Evolutionary conservation across 1,284 basidiomycete genomes (phyloP).

Genomic region (Schizopora paradoxa): DNA sequence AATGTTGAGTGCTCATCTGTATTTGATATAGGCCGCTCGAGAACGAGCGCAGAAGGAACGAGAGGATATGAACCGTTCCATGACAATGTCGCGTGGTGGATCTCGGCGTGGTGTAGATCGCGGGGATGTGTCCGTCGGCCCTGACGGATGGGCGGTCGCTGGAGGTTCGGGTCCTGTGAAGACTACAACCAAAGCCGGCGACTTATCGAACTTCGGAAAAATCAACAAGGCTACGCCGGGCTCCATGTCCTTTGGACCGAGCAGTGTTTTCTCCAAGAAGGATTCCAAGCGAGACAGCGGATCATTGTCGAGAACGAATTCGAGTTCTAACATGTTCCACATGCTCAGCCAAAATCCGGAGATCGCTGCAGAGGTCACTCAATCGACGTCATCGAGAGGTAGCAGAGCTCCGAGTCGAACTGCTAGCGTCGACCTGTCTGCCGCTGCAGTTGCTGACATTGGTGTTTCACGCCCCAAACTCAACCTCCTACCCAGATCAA

Average conservation of each 20-base stretch:
- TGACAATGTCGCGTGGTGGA: constrained; percentile 69
- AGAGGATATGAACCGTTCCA: constrained; percentile 45
- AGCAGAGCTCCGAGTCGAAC: constrained; percentile 46
- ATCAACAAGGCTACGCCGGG: constrained; percentile 56
- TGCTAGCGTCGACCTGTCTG: constrained; percentile 42
- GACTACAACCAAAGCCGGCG: constrained; percentile 75
- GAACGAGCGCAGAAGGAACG: constrained; percentile 68
- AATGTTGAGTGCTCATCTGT: constrained; percentile 9
- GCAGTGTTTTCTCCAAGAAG: constrained; percentile 71
- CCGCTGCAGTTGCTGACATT: constrained; percentile 32
- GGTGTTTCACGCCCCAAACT: constrained; percentile 67
- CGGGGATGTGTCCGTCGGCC: constrained; percentile 43
- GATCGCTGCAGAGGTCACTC: constrained; percentile 41
- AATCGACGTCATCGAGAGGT: constrained; percentile 29
- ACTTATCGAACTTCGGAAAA: constrained; percentile 85
- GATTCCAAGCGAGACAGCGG: constrained; percentile 51
- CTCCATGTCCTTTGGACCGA: constrained; percentile 68
- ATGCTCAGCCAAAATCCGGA: constrained; percentile 62
- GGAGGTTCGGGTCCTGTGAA: constrained; percentile 50
- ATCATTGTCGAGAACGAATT: constrained; percentile 72
- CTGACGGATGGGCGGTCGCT: constrained; percentile 89
- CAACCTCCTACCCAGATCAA: constrained; percentile 57
- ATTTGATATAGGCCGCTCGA: constrained; percentile 47
- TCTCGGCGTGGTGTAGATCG: constrained; percentile 86
- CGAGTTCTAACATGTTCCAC: constrained; percentile 85